Conservation (phyloP, 495 filamentous ascomycete species). For the Talaromyces nanjingensis region DNA sequence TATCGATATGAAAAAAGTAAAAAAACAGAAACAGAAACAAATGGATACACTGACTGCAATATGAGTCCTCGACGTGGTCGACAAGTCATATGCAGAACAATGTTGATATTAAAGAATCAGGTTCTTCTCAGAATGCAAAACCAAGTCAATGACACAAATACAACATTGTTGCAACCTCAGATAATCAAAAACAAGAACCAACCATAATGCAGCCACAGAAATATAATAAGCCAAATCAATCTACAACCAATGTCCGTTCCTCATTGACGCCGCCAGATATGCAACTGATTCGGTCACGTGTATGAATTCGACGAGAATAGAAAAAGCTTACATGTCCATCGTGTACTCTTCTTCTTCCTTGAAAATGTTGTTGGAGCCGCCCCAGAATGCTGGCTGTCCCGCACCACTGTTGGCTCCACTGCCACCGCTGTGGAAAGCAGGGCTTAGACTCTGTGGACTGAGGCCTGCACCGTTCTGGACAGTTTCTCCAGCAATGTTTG, state of each 20-base stretch:
- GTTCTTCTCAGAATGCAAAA: conserved; percentile 3
- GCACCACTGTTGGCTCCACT: conserved; percentile 46
- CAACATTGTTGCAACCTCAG: neutral
- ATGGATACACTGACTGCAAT: neutral
- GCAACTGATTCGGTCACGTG: conserved; percentile 6
- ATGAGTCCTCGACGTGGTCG: conserved; percentile 1
- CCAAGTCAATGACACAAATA: conserved; percentile 10
- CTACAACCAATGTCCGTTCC: conserved; percentile 4
- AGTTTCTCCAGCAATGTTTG: conserved; percentile 79
- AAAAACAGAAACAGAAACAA: conserved; percentile 8
- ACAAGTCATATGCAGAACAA: conserved; percentile 20
- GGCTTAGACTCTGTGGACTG: conserved; percentile 62
- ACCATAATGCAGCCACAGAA: conserved; percentile 9
- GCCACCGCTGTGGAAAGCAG: conserved; percentile 55
- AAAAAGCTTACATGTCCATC: conserved; percentile 56
- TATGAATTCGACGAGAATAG: neutral
- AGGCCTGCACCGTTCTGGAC: conserved; percentile 42
- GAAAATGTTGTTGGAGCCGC: conserved; percentile 61
- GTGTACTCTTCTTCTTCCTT: conserved; percentile 89
- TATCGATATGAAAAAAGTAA: conserved; percentile 4
- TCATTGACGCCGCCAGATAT: conserved; percentile 5
- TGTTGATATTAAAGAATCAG: conserved; percentile 8
- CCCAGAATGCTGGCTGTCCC: conserved; percentile 61
- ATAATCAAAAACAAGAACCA: conserved; percentile 12
- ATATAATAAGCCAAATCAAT: conserved; percentile 12